Base-by-base conservation (phyloP, 2,329 filamentous ascomycete genomes). In the Fusarium xylarioides region DNA sequence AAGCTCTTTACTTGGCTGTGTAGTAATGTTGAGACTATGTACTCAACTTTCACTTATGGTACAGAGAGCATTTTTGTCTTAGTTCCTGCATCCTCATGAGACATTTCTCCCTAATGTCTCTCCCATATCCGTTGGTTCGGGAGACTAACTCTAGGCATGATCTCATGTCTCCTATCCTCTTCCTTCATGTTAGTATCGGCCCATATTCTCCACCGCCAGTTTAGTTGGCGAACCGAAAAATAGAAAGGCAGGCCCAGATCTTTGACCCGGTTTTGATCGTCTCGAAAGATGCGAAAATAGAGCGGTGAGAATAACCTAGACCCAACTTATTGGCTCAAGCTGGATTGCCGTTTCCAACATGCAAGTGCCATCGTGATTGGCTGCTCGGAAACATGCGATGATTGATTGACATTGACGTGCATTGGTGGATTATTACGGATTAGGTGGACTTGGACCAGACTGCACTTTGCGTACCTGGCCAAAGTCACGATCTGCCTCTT, bases 261-360 rank as follows among this genome's bases (percentile, higher is more conserved):
- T 30, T 26, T 30, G 34, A 50, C 63, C 68, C 56, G 63, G 52
- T 66, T 58, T 58, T 37, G 59, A 40, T 52, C 40, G 11, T 28
- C 18, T 61, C 49, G 46, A 32, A 43, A 30, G 26, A 37, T 40
- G 50, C 34, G 50, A 42, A 54, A 40, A 54, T 18, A 70, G 55
- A 58, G 70, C 70, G 70, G 70, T 73, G 70, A 73, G 68, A 68
- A 63, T 42, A 49, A 47, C 62, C 28, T 43, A 40, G 32, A 49
- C 34, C 32, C 43, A 23, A 47, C 19, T 23, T 44, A 44, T 61
- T 55, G 52, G 62, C 55, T 43, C 35, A 57, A 52, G 47, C 30
- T 55, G 37, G 26, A 74, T 76, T 76, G 58, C 74, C 74, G 63
- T 72, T 76, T 76, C 75, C 53, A 75, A 74, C 43, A 52, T 38